Evolutionary conservation across 179 eudicot genomes (phyloP).

Genomic region (Silene vulgaris): DNA sequence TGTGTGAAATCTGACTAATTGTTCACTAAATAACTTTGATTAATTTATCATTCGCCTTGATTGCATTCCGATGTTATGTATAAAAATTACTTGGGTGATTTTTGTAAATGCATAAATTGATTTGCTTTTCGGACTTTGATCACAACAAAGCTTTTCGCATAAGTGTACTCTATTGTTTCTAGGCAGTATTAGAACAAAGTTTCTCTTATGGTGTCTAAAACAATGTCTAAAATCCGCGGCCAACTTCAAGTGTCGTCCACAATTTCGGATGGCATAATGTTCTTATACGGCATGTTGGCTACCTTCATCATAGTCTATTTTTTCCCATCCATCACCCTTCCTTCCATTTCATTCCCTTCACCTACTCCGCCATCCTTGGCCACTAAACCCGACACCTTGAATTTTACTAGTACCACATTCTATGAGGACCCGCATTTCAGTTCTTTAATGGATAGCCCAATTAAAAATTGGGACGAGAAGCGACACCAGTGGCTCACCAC

Average conservation of each 20-base stretch:
- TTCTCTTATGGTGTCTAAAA: neutral
- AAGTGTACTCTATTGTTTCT: neutral
- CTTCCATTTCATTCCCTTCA: neutral
- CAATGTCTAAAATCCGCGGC: neutral
- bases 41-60: neutral
- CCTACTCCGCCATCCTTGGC: neutral
- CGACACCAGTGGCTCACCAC: conserved; percentile 26
- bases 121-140: neutral
- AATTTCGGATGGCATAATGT: conserved; percentile 9
- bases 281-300: conserved; percentile 13
- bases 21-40: neutral
- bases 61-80: neutral
- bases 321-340: neutral
- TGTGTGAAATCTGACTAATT: neutral
- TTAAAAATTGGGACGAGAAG: conserved; percentile 32
- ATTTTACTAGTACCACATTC: neutral
- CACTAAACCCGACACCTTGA: neutral
- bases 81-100: neutral
- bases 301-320: neutral
- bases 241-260: neutral
- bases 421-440: conserved; percentile 32
- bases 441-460: conserved; percentile 22
- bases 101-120: neutral
- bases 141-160: neutral
- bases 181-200: neutral